Base-by-base conservation (phyloP, 139 green algal genomes). In the Coelastrella sp. region DNA sequence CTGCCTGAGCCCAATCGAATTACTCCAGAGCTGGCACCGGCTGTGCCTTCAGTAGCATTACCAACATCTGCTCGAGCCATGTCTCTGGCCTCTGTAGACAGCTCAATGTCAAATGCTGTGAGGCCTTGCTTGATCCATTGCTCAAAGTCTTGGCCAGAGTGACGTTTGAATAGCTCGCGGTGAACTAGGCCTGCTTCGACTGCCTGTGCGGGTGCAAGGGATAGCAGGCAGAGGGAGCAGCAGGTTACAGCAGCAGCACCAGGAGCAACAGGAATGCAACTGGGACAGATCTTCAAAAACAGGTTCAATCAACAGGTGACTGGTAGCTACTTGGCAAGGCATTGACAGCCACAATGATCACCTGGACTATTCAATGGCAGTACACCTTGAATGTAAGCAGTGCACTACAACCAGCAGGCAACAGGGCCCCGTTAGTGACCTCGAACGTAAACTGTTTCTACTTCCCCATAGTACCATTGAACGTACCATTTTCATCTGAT, bases 401-500 rank as follows among this genome's bases (percentile, higher is more conserved):
- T n/a, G n/a, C 19, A 19, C 17, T 78, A 11, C 73, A 78, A 5
- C 14, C 73, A 32, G 73, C 73, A 78, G 73, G 17, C 7, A 78
- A 19, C 2, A 71, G 2, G 11, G 11, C n/a, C 11, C 14, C 3
- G 3, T 71, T 3, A 5, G 11, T 10, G 3, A 71, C 14, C 14
- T 10, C 11, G 61, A 13, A 71, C 14, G 61, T 2, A 3, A 10
- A 3, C 14, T 13, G 11, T 3, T 71, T 71, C 1, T 19, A 68
- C 7, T 10, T 68, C n/a, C 10, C 10, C 7, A 71, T 10, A 71
- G 11, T 10, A 10, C 1, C 11, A 10, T 71, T 10, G 6, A n/a
- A 84, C 81, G 4, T 77, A 93, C 91, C 90, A 93, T 85, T 85
- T 96, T 90, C 83, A 96, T 92, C 68, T 92, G 71, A 74, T 97